Evolutionary conservation across 2,329 filamentous ascomycete genomes (phyloP).

Genomic region (Phialocephala subalpina): DNA sequence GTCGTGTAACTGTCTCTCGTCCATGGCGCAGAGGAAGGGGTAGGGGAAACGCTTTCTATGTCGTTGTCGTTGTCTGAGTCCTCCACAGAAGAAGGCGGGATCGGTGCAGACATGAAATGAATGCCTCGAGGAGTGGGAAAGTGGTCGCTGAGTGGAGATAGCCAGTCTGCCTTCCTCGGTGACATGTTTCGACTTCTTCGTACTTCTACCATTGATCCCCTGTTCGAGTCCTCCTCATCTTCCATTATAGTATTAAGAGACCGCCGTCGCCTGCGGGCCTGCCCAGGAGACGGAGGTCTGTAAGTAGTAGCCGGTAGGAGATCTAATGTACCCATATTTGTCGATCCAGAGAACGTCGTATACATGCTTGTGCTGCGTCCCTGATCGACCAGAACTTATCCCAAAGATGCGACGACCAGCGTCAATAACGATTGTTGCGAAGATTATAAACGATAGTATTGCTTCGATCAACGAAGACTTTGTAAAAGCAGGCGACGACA

Average conservation of each 20-base stretch:
- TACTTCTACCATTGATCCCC: constrained; percentile 40
- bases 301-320: constrained; percentile 58
- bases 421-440: constrained; percentile 29
- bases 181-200: constrained; percentile 47
- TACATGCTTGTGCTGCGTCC: constrained; percentile 28
- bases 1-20: constrained; percentile 68
- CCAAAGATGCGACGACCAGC: constrained; percentile 39
- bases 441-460: constrained; percentile 45
- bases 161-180: constrained; percentile 46
- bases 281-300: constrained; percentile 59
- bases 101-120: constrained; percentile 69
- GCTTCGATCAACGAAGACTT: constrained; percentile 49
- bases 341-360: constrained; percentile 28
- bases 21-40: constrained; percentile 67
- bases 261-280: constrained; percentile 58
- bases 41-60: constrained; percentile 61
- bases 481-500: constrained; percentile 26
- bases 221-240: constrained; percentile 45
- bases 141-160: constrained; percentile 59
- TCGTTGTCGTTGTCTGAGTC: constrained; percentile 50
- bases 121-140: constrained; percentile 77
- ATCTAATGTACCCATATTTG: constrained; percentile 46
- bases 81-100: constrained; percentile 66
- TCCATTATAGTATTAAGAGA: constrained; percentile 72
- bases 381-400: constrained; percentile 33